Percentiles rank a stretch among this genome's conserved stretches.
Conservation (phyloP, 108 stramenopile genomes). For the Pseudonitzschia pungens region DNA sequence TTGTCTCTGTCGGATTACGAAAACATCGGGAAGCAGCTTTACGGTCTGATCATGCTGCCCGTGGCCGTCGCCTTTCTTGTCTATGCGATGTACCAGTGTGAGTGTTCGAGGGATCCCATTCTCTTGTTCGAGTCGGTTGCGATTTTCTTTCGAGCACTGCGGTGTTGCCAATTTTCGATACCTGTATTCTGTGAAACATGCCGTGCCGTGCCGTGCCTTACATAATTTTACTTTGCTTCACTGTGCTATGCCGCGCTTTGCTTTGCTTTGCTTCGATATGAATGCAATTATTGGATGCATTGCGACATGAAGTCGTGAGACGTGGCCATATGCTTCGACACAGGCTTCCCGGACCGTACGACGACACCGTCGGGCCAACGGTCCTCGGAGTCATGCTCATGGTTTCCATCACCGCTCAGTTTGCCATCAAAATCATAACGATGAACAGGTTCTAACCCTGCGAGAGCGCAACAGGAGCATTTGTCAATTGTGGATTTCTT, state of each 20-base stretch:
- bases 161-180: background rate
- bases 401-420: slow-evolving; percentile 76
- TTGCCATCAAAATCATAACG: slow-evolving; percentile 70
- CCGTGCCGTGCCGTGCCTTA: background rate
- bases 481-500: too few relatives aligned
- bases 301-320: slow-evolving; percentile 41
- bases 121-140: too few relatives aligned
- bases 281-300: background rate
- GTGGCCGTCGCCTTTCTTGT: slow-evolving; percentile 85
- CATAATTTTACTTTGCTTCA: background rate
- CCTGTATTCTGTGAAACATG: background rate
- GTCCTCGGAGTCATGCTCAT: slow-evolving; percentile 82
- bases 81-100: slow-evolving; percentile 87
- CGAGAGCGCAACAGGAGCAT: too few relatives aligned
- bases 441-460: background rate
- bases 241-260: background rate
- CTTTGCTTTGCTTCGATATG: background rate
- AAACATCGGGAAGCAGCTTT: slow-evolving; percentile 52
- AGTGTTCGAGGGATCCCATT: slow-evolving; percentile 9
- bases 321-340: slow-evolving; percentile 83
- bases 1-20: slow-evolving; percentile 60
- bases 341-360: slow-evolving; percentile 88
- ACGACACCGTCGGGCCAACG: slow-evolving; percentile 81
- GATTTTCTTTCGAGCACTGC: too few relatives aligned
- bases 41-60: slow-evolving; percentile 82